These are phyloP conservation scores for Corrigiola litoralis DNA, from an alignment of 179 eudicot genomes.

Conservation along the genomic window DNA sequence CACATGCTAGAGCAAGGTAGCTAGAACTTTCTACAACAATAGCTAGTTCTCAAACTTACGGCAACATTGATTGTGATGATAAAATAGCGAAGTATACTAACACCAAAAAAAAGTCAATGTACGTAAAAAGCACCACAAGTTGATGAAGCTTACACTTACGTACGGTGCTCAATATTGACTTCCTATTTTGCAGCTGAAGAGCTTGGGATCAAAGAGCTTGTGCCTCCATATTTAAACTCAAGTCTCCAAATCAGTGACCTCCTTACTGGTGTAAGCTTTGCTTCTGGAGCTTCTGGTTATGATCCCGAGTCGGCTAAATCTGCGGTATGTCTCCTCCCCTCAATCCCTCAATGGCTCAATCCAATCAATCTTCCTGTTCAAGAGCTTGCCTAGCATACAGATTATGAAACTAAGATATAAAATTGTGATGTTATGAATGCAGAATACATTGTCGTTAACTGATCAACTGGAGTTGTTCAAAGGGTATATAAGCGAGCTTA, in stretches of 20 bases:
- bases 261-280: constrained; percentile 52
- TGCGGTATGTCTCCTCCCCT: constrained; percentile 20
- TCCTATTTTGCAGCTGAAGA: constrained; percentile 14
- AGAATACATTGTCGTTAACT: constrained; percentile 51
- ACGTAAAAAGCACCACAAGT: neutral
- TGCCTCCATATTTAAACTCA: constrained; percentile 32
- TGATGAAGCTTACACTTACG: neutral
- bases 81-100: too few species aligned
- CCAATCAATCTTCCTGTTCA: too few species aligned
- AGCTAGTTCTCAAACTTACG: too few species aligned
- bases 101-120: neutral
- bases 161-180: neutral
- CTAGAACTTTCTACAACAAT: too few species aligned
- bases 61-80: too few species aligned
- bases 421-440: neutral
- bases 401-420: too few species aligned
- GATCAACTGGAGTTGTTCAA: constrained; percentile 69
- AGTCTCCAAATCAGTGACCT: constrained; percentile 34
- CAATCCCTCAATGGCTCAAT: too few species aligned
- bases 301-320: constrained; percentile 34
- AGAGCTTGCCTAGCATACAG: too few species aligned
- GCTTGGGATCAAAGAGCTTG: constrained; percentile 22
- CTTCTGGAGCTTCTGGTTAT: constrained; percentile 43
- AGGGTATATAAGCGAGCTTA: constrained; percentile 54
- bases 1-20: too few species aligned